phyloP scores from a whole-genome alignment of 164 flowering plant genomes.

The Magnolia sinica region DNA sequence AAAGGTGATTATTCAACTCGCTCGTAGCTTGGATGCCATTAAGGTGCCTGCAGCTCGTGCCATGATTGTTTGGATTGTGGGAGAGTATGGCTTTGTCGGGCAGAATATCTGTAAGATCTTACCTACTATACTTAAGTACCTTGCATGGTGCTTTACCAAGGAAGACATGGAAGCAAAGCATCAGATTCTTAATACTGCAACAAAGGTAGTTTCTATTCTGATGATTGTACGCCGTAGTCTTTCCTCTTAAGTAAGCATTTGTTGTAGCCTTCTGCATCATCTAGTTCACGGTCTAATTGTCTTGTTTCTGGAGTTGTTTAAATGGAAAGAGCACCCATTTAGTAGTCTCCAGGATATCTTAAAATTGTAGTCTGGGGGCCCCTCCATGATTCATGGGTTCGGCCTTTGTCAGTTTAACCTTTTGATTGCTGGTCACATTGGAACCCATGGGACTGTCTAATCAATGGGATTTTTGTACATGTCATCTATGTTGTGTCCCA shows the following conservation, averaged over 20 bases:
- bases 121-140: constrained; percentile 58
- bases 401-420: too few species aligned
- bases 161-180: constrained; percentile 82
- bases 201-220: constrained; percentile 49
- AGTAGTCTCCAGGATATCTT: too few species aligned
- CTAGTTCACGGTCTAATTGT: too few species aligned
- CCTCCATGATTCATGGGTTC: too few species aligned
- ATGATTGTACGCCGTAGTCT: too few species aligned
- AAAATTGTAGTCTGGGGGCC: too few species aligned
- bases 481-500: too few species aligned
- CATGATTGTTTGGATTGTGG: constrained; percentile 82
- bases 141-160: constrained; percentile 65
- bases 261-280: background rate
- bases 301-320: too few species aligned
- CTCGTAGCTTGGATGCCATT: constrained; percentile 76
- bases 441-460: too few species aligned
- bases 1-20: constrained; percentile 74
- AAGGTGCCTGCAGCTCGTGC: constrained; percentile 87
- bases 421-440: too few species aligned
- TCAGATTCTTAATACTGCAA: constrained; percentile 72
- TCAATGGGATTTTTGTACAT: too few species aligned
- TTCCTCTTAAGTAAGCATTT: background rate
- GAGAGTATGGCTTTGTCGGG: constrained; percentile 76
- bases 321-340: too few species aligned
- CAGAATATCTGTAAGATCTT: constrained; percentile 55